These are phyloP conservation scores for Malus hybrid DNA, from an alignment of 331 rosid genomes.

Conservation along the genomic window DNA sequence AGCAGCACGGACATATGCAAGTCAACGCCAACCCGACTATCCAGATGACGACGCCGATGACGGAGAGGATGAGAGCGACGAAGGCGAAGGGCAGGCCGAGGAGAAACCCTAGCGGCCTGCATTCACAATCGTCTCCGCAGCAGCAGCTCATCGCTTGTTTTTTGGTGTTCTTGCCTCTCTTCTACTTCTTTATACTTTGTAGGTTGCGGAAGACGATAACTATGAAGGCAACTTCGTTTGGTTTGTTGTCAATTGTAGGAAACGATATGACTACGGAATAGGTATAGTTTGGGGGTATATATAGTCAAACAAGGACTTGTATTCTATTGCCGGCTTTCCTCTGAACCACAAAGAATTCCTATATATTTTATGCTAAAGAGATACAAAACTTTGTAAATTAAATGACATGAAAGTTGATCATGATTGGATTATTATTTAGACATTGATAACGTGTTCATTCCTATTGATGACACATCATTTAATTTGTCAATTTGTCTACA, in stretches of 20 bases:
- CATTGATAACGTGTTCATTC: no score
- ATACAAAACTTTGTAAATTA: no score
- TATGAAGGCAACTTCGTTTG: background rate
- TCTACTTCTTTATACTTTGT: background rate
- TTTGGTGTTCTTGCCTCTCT: background rate
- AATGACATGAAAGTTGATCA: no score
- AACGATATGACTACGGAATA: no score
- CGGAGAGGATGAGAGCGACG: slow-evolving; percentile 46
- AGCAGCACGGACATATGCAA: slow-evolving; percentile 85
- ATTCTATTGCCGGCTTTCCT: no score
- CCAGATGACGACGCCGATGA: slow-evolving; percentile 64
- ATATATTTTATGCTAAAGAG: no score
- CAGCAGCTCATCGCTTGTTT: slow-evolving; percentile 39
- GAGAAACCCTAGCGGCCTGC: slow-evolving; percentile 77
- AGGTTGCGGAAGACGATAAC: background rate
- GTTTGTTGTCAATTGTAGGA: background rate
- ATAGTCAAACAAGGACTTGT: no score
- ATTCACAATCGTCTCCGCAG: slow-evolving; percentile 46
- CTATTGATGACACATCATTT: no score
- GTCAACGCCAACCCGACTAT: slow-evolving; percentile 66
- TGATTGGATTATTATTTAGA: no score
- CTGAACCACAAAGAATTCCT: no score
- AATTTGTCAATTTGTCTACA: no score
- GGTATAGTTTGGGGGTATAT: no score
- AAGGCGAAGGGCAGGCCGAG: slow-evolving; percentile 85